Percentiles rank a stretch among this genome's conserved stretches.
phyloP scores from a whole-genome alignment of 2,329 filamentous ascomycete species.

The Truncatella angustata region DNA sequence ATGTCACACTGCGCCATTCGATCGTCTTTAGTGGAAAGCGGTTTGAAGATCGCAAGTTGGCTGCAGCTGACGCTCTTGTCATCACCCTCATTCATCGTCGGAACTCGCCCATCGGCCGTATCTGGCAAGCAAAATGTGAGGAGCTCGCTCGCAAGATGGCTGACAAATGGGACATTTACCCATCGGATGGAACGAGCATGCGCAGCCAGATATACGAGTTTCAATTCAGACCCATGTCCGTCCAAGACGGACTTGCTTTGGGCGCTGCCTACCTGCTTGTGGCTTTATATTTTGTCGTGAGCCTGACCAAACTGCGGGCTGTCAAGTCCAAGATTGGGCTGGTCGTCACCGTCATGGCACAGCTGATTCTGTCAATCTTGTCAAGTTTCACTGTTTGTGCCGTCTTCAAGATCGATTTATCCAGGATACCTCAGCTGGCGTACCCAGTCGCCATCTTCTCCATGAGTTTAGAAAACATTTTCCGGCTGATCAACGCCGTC shows the following conservation, averaged over 20 bases:
- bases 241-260: constrained; percentile 62
- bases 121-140: constrained; percentile 63
- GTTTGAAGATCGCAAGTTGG: constrained; percentile 65
- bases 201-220: constrained; percentile 72
- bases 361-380: constrained; percentile 70
- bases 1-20: constrained; percentile 72
- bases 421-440: constrained; percentile 68
- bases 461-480: constrained; percentile 77
- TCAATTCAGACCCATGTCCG: constrained; percentile 71
- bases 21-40: constrained; percentile 81
- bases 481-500: constrained; percentile 75
- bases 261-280: constrained; percentile 64
- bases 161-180: constrained; percentile 62
- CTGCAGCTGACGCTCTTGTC: constrained; percentile 74
- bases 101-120: constrained; percentile 60
- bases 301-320: constrained; percentile 66
- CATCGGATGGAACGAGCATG: constrained; percentile 47
- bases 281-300: constrained; percentile 63
- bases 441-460: constrained; percentile 76
- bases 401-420: constrained; percentile 71
- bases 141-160: constrained; percentile 47
- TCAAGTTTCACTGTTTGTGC: constrained; percentile 80
- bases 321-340: constrained; percentile 75
- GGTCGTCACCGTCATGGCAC: constrained; percentile 66
- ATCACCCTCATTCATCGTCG: constrained; percentile 71